These are phyloP conservation scores for Melanogaster broomeanus DNA, from an alignment of 768 basidiomycete species.

Conservation along the genomic window DNA sequence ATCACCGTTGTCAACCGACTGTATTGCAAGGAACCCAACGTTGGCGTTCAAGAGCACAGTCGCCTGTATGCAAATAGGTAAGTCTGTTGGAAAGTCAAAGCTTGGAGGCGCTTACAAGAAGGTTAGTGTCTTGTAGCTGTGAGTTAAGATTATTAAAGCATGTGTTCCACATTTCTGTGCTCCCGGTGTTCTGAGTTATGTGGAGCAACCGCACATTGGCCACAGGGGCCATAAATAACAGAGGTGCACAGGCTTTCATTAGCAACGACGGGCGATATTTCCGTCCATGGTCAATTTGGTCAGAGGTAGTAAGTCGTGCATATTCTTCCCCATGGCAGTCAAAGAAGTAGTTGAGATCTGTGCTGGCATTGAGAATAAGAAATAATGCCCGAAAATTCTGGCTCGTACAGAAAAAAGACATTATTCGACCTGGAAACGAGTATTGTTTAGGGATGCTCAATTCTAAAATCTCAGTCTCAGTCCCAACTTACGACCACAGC, in stretches of 20 bases:
- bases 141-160: constrained; percentile 45
- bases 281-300: constrained; percentile 33
- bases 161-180: constrained; percentile 42
- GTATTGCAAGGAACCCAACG: constrained; percentile 59
- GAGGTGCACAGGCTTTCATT: constrained; percentile 39
- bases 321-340: constrained; percentile 46
- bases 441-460: neutral
- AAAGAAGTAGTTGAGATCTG: constrained; percentile 38
- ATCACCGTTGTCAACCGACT: constrained; percentile 27
- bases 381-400: neutral
- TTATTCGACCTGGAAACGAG: constrained; percentile 27
- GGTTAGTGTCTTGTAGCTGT: constrained; percentile 54
- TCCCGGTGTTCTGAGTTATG: constrained; percentile 46
- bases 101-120: constrained; percentile 42
- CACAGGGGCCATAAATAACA: constrained; percentile 52
- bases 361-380: neutral
- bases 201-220: constrained; percentile 47
- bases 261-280: constrained; percentile 33
- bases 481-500: too few species aligned
- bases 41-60: constrained; percentile 61
- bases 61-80: constrained; percentile 35
- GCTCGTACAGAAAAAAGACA: constrained; percentile 29
- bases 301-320: constrained; percentile 40
- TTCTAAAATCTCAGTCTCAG: too few species aligned
- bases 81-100: neutral